Evolutionary conservation across 2,329 filamentous ascomycete genomes (phyloP), one percentile per base, ranked within the genome.

Genomic region (Colletotrichum coccodes): DNA sequence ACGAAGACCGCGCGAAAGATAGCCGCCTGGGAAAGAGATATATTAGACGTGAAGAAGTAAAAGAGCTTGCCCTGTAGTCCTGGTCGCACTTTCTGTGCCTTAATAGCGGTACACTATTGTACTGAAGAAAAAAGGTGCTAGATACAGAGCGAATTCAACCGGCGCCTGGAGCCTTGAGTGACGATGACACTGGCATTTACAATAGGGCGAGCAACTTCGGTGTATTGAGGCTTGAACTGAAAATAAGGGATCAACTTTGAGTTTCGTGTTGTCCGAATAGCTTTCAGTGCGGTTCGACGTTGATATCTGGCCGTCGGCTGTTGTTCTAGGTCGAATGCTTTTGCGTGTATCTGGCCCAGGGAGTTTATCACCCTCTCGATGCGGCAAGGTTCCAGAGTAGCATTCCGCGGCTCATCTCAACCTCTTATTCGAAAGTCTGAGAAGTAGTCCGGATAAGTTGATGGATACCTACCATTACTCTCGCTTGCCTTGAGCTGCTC

Each of bases 121-220:
- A 65, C 21, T 64, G 34, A 9, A 49, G 40, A 23, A 65, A 53
- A 4, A 61, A 14, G 4, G 63, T 46, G 8, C 63, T 30, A 11
- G 54, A 32, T 28, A 61, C 49, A 5, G 38, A 53, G 6, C 21
- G 36, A 21, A 61, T 36, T 57, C 63, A 65, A 7, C 40, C 18
- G 63, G 57, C 23, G 47, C 54, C 34, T 52, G 47, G 12, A 61
- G 8, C 14, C 28, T 26, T 11, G 38, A 54, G 16, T 26, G 30
- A 4, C 12, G 30, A 54, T 65, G 63, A 12, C 63, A 65, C 26
- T 61, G 63, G n/a, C 62, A 65, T 34, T 50, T 65, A 47, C 57
- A 61, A 30, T 34, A 52, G 6, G 30, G 30, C 12, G 40, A 34
- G 8, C 47, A 65, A 23, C 16, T 26, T 36, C 49, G 30, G 12